Conservation (phyloP, 1,284 basidiomycete genomes). For the Schizophyllum commune region DNA sequence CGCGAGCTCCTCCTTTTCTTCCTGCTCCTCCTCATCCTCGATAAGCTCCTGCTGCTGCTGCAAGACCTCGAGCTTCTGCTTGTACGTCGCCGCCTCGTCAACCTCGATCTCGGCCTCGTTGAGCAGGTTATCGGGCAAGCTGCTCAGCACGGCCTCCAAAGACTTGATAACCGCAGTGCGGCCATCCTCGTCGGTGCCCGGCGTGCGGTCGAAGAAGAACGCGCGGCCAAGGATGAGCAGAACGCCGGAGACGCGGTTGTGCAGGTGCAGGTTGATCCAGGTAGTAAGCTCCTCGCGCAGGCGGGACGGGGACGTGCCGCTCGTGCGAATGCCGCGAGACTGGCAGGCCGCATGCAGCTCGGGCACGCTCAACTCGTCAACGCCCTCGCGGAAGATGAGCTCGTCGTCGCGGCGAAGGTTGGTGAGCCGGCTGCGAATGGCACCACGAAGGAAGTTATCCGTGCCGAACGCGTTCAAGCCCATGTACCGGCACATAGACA, state of each 20-base stretch:
- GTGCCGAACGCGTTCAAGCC: slow-evolving; percentile 98
- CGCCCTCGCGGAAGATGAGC: slow-evolving; percentile 84
- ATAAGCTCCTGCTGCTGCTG: slow-evolving; percentile 99
- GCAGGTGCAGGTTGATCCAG: slow-evolving; percentile 93
- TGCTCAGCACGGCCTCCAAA: slow-evolving; percentile 87
- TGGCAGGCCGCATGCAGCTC: slow-evolving; percentile 94
- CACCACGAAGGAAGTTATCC: slow-evolving; percentile 95
- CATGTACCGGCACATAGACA: slow-evolving; percentile 97
- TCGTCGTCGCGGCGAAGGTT: slow-evolving; percentile 91
- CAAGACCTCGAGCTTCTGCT: slow-evolving; percentile 96
- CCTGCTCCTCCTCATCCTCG: slow-evolving; percentile 97
- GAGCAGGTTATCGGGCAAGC: slow-evolving; percentile 91
- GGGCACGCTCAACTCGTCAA: slow-evolving; percentile 82
- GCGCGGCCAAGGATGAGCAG: slow-evolving; percentile 89
- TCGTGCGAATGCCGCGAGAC: slow-evolving; percentile 88
- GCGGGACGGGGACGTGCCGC: slow-evolving; percentile 75
- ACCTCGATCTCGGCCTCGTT: slow-evolving; percentile 97
- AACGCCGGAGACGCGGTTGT: slow-evolving; percentile 86
- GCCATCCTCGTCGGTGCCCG: slow-evolving; percentile 68
- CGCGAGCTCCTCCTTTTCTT: slow-evolving; percentile 91
- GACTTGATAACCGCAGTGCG: slow-evolving; percentile 70
- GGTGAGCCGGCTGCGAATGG: slow-evolving; percentile 81
- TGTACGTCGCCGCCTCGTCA: slow-evolving; percentile 91
- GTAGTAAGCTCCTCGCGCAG: slow-evolving; percentile 85
- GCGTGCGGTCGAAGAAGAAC: slow-evolving; percentile 85